Base-by-base conservation (phyloP, 768 basidiomycete genomes). In the Mycena kentingensis region DNA sequence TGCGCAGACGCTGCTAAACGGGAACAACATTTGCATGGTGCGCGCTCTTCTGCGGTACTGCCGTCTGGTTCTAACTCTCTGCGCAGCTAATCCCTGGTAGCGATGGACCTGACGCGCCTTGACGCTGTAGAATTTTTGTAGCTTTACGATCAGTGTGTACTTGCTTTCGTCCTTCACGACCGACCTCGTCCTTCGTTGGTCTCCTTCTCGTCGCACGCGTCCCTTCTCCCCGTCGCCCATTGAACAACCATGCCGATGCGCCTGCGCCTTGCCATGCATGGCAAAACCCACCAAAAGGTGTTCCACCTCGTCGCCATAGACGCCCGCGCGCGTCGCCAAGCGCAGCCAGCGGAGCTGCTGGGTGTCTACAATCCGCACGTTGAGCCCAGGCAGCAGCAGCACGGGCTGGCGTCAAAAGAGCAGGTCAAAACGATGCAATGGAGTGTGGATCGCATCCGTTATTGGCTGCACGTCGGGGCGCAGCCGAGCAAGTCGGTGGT, bases 21-120 rank as follows among this genome's bases (percentile, higher is more conserved):
- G 93, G 13, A 96, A 93, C 72, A 94, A 96, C 59, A 98, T 99
- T 35, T 96, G 93, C 66, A 96, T 98, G 87, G 94, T 92, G 60
- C 50, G 85, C 67, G 6, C 29, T 35, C n/a, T 16, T 18, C 31
- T 47, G 1, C 49, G 36, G 19, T 15, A 15, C 21, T 24, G 26
- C 10, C 35, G n/a, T 15, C 57, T 39, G n/a, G 24, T 18, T 50
- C 34, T 60, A 15, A 43, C 54, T 2, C 24, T 24, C 28, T 47
- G 41, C 57, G 18, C n/a, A 46, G 86, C 70, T 88, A 50, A 82
- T 88, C 58, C 86, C 86, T 31, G 86, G 86, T 7, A 87, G 87
- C 55, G 77, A 77, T 60, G 87, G 87, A 6, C 87, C 87, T 0
- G 82, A 86, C 50, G 69, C 66, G 52, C 52, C 53, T 42, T 24